Percentiles rank a stretch among this genome's conserved stretches.
phyloP scores from a whole-genome alignment of 1,284 basidiomycete genomes.

The Irpex sp. region DNA sequence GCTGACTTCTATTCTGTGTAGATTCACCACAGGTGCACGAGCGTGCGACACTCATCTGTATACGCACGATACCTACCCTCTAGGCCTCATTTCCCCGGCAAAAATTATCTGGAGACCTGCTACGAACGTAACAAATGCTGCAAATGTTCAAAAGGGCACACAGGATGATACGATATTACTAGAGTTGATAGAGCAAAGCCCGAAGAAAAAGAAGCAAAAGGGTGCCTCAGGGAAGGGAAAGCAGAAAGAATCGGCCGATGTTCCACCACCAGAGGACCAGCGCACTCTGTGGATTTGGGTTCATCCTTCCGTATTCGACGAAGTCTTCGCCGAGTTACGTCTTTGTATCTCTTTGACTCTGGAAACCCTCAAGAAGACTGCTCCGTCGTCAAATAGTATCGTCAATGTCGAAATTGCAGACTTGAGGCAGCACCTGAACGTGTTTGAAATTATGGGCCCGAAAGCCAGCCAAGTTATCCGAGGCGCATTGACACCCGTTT shows the following conservation, averaged over 20 bases:
- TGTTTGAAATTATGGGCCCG: conserved; percentile 86
- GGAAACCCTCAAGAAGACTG: conserved; percentile 34
- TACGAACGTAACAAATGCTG: conserved; percentile 14
- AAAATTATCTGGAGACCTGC: conserved; percentile 70
- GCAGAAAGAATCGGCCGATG: conserved; percentile 17
- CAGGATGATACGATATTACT: conserved; percentile 13
- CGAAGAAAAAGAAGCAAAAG: no score
- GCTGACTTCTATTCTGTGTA: conserved; percentile 24
- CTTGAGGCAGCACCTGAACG: conserved; percentile 65
- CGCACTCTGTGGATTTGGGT: conserved; percentile 71
- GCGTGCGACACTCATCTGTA: conserved; percentile 63
- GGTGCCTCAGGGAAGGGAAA: conserved; percentile 14
- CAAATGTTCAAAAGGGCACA: conserved; percentile 13
- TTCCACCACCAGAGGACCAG: not conserved
- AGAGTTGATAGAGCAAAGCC: not conserved
- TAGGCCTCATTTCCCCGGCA: conserved; percentile 65
- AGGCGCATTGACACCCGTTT: conserved; percentile 62
- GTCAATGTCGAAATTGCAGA: conserved; percentile 63
- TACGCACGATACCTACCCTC: conserved; percentile 61
- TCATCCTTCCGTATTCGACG: conserved; percentile 71
- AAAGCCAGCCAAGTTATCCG: conserved; percentile 76
- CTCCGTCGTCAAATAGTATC: conserved; percentile 24
- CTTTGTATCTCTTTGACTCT: conserved; percentile 47
- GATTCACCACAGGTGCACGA: conserved; percentile 55
- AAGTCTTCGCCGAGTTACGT: conserved; percentile 50